These are phyloP conservation scores for Botrytis paeoniae DNA, from an alignment of 2,329 filamentous ascomycete genomes.

Conservation along the genomic window DNA sequence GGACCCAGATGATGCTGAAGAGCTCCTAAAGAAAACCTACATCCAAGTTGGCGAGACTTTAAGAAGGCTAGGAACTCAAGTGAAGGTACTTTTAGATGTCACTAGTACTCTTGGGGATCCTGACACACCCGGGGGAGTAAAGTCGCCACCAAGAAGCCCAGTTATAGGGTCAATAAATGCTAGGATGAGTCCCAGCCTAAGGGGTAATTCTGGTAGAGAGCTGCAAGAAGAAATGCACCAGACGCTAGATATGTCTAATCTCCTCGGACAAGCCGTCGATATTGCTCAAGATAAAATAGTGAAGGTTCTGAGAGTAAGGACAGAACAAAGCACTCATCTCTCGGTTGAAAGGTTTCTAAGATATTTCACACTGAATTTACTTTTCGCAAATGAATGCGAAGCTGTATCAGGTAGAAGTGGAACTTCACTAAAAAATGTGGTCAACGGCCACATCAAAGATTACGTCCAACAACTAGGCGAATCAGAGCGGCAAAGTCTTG, in stretches of 20 bases:
- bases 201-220: constrained; percentile 28
- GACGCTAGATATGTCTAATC: constrained; percentile 71
- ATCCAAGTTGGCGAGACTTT: constrained; percentile 84
- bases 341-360: constrained; percentile 69
- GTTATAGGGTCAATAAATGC: constrained; percentile 34
- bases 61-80: constrained; percentile 80
- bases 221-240: constrained; percentile 74
- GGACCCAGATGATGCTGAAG: constrained; percentile 80
- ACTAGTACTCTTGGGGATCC: constrained; percentile 59
- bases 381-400: constrained; percentile 85
- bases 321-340: constrained; percentile 68
- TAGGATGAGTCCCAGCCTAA: constrained; percentile 24
- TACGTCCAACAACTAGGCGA: constrained; percentile 73
- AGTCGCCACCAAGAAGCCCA: constrained; percentile 37
- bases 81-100: constrained; percentile 92
- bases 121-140: constrained; percentile 26
- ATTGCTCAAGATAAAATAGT: constrained; percentile 73
- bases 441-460: constrained; percentile 78
- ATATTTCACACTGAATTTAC: constrained; percentile 77
- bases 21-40: constrained; percentile 78
- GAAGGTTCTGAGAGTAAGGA: constrained; percentile 72
- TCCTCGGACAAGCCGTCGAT: constrained; percentile 78
- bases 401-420: constrained; percentile 77
- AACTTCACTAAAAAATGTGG: constrained; percentile 70
- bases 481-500: constrained; percentile 69